Base-by-base conservation (phyloP, 768 basidiomycete species). In the Gymnopilus junonius region DNA sequence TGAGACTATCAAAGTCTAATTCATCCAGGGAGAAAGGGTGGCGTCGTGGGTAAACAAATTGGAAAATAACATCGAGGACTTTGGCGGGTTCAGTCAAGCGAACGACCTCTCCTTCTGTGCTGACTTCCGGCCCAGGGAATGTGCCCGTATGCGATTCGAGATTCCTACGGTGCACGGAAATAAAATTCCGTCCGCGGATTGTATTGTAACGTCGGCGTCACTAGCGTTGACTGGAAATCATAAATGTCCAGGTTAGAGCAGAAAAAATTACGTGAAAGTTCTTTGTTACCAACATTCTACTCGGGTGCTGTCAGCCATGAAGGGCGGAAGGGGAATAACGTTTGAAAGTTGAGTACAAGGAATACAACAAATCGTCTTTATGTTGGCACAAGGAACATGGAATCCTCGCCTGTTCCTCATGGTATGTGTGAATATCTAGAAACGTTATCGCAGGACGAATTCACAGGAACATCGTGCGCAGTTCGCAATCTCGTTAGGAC, bases 1-100 rank as follows among this genome's bases (percentile, higher is more conserved):
- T 34, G 6, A 72, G 61, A 7, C 54, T 4, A 20, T 66, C 61
- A 39, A 66, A 60, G 2, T 35, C 53, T 14, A 55, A 20, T 0
- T 37, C 4, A 11, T 35, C 31, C 3, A 55, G 17, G 5, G 20
- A 6, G 40, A 42, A 8, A 32, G 31, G 53, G 8, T 55, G 27
- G 4, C 53, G 25, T 20, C 32, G 32, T 15, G 53, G 53, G n/a
- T 55, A 55, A 7, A 55, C 12, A 21, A 35, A 55, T 20, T 55
- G 53, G 31, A 55, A 55, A 2, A 55, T 10, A 17, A 55, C 21
- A 15, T 55, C 32, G 10, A 55, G 32, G 21, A 55, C 31, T 32
- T 20, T 32, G 20, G 53, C 31, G 3, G 20, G 31, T 15, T 55
- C 53, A 17, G 31, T 23, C 31, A 55, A 23, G 31, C 5, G 11